phyloP scores from a whole-genome alignment of 345 rosid genomes.

The Capsella bursapastoris region DNA sequence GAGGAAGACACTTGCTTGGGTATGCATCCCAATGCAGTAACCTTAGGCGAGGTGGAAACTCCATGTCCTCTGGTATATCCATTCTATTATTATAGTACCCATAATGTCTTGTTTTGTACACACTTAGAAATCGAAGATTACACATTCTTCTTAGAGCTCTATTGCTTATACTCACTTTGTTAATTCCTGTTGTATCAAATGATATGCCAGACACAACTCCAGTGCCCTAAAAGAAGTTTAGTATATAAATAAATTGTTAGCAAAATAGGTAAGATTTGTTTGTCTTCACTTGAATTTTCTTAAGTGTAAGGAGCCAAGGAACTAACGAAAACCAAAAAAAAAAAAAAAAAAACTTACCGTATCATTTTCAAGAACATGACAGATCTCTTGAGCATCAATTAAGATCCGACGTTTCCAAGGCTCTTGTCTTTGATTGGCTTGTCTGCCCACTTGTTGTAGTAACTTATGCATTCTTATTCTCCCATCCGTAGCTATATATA shows the following conservation, averaged over 20 bases:
- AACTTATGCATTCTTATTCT: neutral
- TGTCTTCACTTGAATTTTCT: too few relatives aligned
- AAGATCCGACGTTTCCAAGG: neutral
- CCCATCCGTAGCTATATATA: neutral
- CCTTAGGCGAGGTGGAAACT: neutral
- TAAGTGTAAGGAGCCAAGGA: too few relatives aligned
- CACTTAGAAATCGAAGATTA: neutral
- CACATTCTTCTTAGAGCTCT: neutral
- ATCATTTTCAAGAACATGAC: neutral
- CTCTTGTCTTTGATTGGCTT: constrained; percentile 1
- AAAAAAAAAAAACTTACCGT: neutral
- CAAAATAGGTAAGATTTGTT: too few relatives aligned
- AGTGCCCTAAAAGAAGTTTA: neutral
- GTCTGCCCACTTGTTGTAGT: neutral
- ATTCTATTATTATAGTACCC: neutral
- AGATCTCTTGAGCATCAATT: neutral
- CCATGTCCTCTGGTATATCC: neutral
- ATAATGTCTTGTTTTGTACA: neutral
- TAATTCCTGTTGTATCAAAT: neutral
- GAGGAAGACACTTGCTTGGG: neutral
- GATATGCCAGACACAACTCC: neutral
- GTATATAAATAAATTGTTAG: too few relatives aligned
- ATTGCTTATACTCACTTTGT: neutral
- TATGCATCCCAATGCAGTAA: neutral
- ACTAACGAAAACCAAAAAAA: too few relatives aligned